Conservation (phyloP, 495 filamentous ascomycete genomes). For the Aspergillus kassunensis region DNA sequence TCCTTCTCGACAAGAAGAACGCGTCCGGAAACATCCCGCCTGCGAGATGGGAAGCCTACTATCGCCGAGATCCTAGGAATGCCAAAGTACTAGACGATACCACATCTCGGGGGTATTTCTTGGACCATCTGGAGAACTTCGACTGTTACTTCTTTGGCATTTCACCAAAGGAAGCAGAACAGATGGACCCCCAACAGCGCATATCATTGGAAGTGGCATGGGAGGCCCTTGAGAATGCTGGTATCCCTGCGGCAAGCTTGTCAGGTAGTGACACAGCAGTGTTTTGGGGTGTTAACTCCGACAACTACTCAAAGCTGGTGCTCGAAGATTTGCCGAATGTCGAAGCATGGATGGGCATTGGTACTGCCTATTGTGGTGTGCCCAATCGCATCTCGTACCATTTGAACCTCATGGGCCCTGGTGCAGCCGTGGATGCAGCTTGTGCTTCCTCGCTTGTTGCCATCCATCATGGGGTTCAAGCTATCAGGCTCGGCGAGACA, state of each 20-base stretch:
- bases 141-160: conserved; percentile 22
- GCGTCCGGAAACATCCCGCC: conserved; percentile 28
- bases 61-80: conserved; percentile 24
- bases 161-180: conserved; percentile 14
- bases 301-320: conserved; percentile 34
- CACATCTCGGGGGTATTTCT: conserved; percentile 30
- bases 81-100: conserved; percentile 23
- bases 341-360: conserved; percentile 33
- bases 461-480: conserved; percentile 9
- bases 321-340: conserved; percentile 31
- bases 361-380: conserved; percentile 24
- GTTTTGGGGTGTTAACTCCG: conserved; percentile 27
- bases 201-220: conserved; percentile 53
- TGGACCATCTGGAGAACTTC: conserved; percentile 28
- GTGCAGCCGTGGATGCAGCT: conserved; percentile 29
- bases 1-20: conserved; percentile 27
- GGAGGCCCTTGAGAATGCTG: conserved; percentile 29
- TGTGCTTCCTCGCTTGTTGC: conserved; percentile 30
- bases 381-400: conserved; percentile 33
- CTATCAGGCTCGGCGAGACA: conserved; percentile 9
- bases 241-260: conserved; percentile 18
- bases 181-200: conserved; percentile 41
- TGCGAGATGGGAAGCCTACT: conserved; percentile 34
- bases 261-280: conserved; percentile 26
- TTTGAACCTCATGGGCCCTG: conserved; percentile 28